phyloP scores from a whole-genome alignment of 176 grass and related monocot species.

The Ensete ventricosum region DNA sequence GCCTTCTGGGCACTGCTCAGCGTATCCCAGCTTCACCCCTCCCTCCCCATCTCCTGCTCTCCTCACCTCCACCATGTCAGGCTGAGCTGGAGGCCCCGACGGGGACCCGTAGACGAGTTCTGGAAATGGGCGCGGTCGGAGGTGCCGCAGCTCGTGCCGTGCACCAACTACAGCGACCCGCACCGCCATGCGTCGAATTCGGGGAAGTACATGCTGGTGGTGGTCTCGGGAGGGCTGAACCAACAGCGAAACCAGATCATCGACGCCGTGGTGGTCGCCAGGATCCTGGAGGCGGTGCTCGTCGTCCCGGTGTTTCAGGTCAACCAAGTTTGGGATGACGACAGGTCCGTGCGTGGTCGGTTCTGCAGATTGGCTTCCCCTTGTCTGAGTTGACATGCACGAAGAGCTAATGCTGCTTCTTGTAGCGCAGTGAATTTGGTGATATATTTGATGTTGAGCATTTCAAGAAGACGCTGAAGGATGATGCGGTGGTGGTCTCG shows the following conservation, averaged over 20 bases:
- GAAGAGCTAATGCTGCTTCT: neutral
- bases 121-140: slow-evolving; percentile 24
- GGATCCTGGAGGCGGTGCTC: slow-evolving; percentile 30
- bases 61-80: neutral
- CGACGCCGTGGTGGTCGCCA: slow-evolving; percentile 33
- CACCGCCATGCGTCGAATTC: neutral
- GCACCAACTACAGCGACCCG: slow-evolving; percentile 15
- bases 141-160: neutral
- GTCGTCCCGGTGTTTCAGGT: slow-evolving; percentile 33
- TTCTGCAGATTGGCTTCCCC: neutral
- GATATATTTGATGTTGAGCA: slow-evolving; percentile 35
- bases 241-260: slow-evolving; percentile 43
- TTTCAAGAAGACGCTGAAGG: slow-evolving; percentile 36
- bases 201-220: slow-evolving; percentile 32
- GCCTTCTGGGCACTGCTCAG: slow-evolving; percentile 26
- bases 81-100: neutral
- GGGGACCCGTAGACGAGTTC: slow-evolving; percentile 8
- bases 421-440: slow-evolving; percentile 40
- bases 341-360: slow-evolving; percentile 19
- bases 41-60: slow-evolving; percentile 15
- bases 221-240: slow-evolving; percentile 39
- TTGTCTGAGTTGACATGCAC: neutral
- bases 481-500: slow-evolving; percentile 28
- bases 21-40: slow-evolving; percentile 28
- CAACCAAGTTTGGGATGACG: slow-evolving; percentile 41